Conservation (phyloP, 805 yeast species). For the Blastobotrys muscicola region DNA sequence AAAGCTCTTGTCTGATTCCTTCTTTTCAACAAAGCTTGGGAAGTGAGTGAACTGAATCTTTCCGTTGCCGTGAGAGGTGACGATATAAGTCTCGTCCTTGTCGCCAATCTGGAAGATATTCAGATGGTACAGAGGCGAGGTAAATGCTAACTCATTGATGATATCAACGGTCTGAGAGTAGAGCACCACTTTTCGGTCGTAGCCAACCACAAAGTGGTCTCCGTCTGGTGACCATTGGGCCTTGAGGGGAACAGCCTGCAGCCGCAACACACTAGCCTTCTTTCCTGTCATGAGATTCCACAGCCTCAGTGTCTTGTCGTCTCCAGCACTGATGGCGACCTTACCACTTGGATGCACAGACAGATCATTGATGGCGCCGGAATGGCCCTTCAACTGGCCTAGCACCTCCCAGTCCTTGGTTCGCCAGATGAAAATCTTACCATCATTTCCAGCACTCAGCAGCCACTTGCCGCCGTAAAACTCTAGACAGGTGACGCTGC, state of each 20-base stretch:
- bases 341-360: slow-evolving; percentile 86
- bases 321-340: slow-evolving; percentile 82
- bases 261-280: slow-evolving; percentile 75
- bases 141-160: slow-evolving; percentile 35
- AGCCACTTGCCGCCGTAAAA: slow-evolving; percentile 68
- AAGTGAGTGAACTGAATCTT: slow-evolving; percentile 42
- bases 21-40: slow-evolving; percentile 20
- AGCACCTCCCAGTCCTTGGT: slow-evolving; percentile 94
- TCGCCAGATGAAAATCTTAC: slow-evolving; percentile 85
- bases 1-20: slow-evolving; percentile 17
- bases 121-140: slow-evolving; percentile 55
- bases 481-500: slow-evolving; percentile 68
- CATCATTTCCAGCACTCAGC: slow-evolving; percentile 83
- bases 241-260: slow-evolving; percentile 20
- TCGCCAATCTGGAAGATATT: slow-evolving; percentile 35
- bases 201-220: slow-evolving; percentile 67
- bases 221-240: slow-evolving; percentile 56
- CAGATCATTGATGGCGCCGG: slow-evolving; percentile 70
- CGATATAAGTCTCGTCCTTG: slow-evolving; percentile 51
- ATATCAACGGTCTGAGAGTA: slow-evolving; percentile 60
- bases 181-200: slow-evolving; percentile 52
- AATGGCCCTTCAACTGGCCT: slow-evolving; percentile 83
- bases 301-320: slow-evolving; percentile 71
- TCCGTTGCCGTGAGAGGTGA: slow-evolving; percentile 67
- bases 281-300: slow-evolving; percentile 98